phyloP scores from a whole-genome alignment of 805 yeast genomes.

The Saturnispora zaruensis region DNA sequence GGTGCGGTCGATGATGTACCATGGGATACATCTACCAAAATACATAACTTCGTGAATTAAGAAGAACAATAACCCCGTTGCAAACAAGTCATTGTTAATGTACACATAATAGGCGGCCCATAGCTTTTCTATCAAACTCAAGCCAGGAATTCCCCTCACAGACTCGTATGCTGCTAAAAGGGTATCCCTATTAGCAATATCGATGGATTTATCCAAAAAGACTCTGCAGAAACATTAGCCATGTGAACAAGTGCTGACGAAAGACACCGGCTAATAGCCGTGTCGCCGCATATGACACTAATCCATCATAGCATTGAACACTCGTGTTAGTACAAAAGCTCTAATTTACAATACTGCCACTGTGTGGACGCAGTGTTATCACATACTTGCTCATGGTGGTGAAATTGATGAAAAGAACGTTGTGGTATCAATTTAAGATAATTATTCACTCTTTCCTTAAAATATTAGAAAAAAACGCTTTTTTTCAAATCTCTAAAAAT shows the following conservation, averaged over 20 bases:
- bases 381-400: constrained; percentile 13
- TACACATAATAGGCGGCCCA: constrained; percentile 90
- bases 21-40: constrained; percentile 87
- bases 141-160: constrained; percentile 23
- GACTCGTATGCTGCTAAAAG: constrained; percentile 20
- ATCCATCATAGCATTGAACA: not conserved
- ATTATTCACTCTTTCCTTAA: not conserved
- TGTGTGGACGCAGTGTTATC: not conserved
- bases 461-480: not conserved
- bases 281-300: not conserved
- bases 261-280: not conserved
- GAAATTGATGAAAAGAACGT: not conserved
- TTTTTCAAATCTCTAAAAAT: not conserved
- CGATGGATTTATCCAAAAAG: constrained; percentile 19
- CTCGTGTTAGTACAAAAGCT: constrained; percentile 3
- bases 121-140: constrained; percentile 45
- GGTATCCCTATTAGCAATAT: constrained; percentile 19
- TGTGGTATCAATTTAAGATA: not conserved
- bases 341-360: not conserved
- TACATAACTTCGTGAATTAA: constrained; percentile 79
- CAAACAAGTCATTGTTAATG: constrained; percentile 79
- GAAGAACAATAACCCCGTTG: constrained; percentile 85
- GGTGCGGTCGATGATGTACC: constrained; percentile 79
- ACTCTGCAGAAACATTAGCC: constrained; percentile 17
- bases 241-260: not conserved